Conservation (phyloP, 352 stramenopile genomes). For the Globisporangium uncinulatum region DNA sequence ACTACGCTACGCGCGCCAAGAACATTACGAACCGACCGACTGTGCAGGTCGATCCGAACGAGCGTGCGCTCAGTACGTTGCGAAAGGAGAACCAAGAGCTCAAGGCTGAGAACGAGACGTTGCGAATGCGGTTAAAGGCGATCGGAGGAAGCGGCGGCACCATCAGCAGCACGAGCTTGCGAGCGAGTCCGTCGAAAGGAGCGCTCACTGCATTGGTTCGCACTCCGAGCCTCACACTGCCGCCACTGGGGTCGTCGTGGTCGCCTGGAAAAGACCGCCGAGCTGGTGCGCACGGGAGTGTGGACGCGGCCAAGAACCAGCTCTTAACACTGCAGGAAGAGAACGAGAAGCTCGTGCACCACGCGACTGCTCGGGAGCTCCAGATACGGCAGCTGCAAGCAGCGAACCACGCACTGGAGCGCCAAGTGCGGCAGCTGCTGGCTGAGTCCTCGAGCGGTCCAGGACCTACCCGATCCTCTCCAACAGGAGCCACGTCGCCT, state of each 20-base stretch:
- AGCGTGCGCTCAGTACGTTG: slow-evolving; percentile 51
- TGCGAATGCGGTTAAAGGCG: slow-evolving; percentile 45
- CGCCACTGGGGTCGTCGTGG: slow-evolving; percentile 3
- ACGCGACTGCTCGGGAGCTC: slow-evolving; percentile 20
- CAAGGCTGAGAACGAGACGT: slow-evolving; percentile 45
- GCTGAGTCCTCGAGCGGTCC: neutral
- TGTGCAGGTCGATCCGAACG: slow-evolving; percentile 60
- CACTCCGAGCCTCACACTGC: slow-evolving; percentile 1
- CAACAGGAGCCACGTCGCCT: slow-evolving; percentile 2
- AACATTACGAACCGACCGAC: slow-evolving; percentile 83
- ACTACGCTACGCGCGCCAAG: slow-evolving; percentile 79
- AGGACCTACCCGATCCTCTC: neutral
- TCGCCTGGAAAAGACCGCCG: slow-evolving; percentile 11
- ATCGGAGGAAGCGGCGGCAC: slow-evolving; percentile 7
- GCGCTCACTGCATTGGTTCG: neutral
- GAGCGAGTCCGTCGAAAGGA: slow-evolving; percentile 6
- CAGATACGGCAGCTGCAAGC: slow-evolving; percentile 27
- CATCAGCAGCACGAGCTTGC: neutral
- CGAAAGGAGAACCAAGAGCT: slow-evolving; percentile 62
- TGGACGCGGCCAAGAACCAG: slow-evolving; percentile 43
- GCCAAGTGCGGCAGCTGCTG: slow-evolving; percentile 8
- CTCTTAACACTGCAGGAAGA: slow-evolving; percentile 54
- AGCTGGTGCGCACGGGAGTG: slow-evolving; percentile 7
- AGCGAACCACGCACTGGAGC: slow-evolving; percentile 43
- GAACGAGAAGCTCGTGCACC: slow-evolving; percentile 44